Conservation (phyloP, 2,329 filamentous ascomycete genomes). For the Trichoderma atrobrunneum region DNA sequence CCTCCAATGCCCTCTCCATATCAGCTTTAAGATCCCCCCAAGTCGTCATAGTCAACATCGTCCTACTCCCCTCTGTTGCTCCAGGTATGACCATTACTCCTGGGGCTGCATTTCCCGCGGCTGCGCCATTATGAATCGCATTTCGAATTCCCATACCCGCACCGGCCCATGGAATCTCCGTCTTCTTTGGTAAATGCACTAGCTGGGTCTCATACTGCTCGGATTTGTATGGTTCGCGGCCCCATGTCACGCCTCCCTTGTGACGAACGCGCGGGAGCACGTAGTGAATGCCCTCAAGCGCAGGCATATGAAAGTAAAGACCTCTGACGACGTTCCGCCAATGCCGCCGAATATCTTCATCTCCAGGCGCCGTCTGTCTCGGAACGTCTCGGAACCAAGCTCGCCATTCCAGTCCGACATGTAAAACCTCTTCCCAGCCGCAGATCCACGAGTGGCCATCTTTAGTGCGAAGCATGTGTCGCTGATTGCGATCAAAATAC, state of each 20-base stretch:
- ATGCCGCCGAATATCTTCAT: conserved; percentile 23
- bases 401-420: conserved; percentile 33
- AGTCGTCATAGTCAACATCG: neutral
- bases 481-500: conserved; percentile 31
- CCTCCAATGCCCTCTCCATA: neutral
- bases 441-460: conserved; percentile 16
- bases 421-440: conserved; percentile 27
- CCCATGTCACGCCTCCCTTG: conserved; percentile 28
- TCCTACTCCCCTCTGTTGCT: neutral
- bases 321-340: conserved; percentile 25
- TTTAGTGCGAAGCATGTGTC: conserved; percentile 22
- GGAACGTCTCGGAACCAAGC: conserved; percentile 30
- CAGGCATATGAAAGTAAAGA: conserved; percentile 27
- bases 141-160: neutral
- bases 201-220: conserved; percentile 23
- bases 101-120: conserved; percentile 1
- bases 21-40: conserved; percentile 4
- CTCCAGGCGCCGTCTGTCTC: conserved; percentile 19
- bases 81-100: neutral
- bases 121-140: neutral
- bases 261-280: conserved; percentile 29
- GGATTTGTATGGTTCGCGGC: conserved; percentile 29
- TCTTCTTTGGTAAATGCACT: conserved; percentile 22
- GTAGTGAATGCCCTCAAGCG: conserved; percentile 27
- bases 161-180: conserved; percentile 29